These are phyloP conservation scores for Clavispora santaluciae DNA, from an alignment of 805 yeast genomes.

Conservation along the genomic window DNA sequence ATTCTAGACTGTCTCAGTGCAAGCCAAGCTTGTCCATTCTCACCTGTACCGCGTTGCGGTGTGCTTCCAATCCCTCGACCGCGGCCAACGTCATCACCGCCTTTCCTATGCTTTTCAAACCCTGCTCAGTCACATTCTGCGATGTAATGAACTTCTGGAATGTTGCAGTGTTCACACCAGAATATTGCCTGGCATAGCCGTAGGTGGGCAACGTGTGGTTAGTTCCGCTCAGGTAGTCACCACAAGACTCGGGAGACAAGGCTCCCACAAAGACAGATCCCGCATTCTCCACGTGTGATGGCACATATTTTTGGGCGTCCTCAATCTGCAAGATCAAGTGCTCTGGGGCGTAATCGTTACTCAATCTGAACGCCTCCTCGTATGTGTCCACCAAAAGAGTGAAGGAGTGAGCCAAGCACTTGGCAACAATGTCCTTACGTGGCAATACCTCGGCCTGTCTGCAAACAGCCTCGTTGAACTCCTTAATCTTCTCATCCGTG, in stretches of 20 bases:
- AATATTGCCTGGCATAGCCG: constrained; percentile 96
- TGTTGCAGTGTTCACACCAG: constrained; percentile 95
- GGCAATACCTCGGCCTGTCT: constrained; percentile 81
- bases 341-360: constrained; percentile 95
- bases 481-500: constrained; percentile 52
- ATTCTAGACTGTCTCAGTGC: no score
- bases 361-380: constrained; percentile 80
- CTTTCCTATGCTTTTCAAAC: constrained; percentile 83
- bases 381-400: constrained; percentile 63
- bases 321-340: constrained; percentile 90
- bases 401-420: constrained; percentile 88
- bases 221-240: constrained; percentile 97
- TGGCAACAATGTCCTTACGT: constrained; percentile 87
- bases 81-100: constrained; percentile 96
- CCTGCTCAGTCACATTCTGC: constrained; percentile 83
- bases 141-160: constrained; percentile 94
- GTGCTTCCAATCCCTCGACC: constrained; percentile 96
- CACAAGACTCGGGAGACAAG: constrained; percentile 95
- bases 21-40: constrained; percentile 81
- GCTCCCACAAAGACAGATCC: constrained; percentile 97
- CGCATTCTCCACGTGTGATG: constrained; percentile 75
- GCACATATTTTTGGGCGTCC: constrained; percentile 68
- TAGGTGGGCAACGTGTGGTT: constrained; percentile 98
- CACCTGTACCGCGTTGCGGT: constrained; percentile 92
- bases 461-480: constrained; percentile 78